Conservation (phyloP, 192 early-diverging fungal species). For the Neocallimastix lanati region DNA sequence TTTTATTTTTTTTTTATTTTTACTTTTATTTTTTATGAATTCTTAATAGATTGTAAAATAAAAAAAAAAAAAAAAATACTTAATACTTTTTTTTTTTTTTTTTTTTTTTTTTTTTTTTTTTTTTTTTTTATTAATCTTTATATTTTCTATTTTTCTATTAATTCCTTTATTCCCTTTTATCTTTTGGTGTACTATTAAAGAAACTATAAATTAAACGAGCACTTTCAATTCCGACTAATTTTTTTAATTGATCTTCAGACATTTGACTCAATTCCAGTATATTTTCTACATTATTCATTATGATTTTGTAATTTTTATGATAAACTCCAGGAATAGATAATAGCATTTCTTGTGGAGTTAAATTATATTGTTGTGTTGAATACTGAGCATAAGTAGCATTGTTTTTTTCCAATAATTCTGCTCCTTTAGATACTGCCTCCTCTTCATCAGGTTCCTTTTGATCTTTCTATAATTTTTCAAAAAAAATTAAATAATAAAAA, state of each 20-base stretch:
- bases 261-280: constrained; percentile 43
- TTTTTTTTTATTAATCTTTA: no score
- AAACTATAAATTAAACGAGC: constrained; percentile 20
- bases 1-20: no score
- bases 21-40: no score
- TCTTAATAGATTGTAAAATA: no score
- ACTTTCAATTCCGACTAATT: constrained; percentile 40
- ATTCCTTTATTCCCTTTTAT: background rate
- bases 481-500: constrained; percentile 1
- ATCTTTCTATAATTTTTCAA: constrained; percentile 29
- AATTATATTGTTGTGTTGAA: constrained; percentile 14
- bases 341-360: constrained; percentile 60
- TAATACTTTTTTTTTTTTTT: no score
- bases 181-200: constrained; percentile 4
- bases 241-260: constrained; percentile 15
- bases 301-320: constrained; percentile 49
- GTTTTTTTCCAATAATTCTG: constrained; percentile 36
- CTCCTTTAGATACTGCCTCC: constrained; percentile 47
- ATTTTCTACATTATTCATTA: constrained; percentile 48
- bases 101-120: no score
- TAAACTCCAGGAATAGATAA: constrained; percentile 74
- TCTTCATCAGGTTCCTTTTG: constrained; percentile 56
- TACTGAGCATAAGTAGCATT: constrained; percentile 14
- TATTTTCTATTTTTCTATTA: no score
- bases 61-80: no score